Percentiles rank a stretch among this genome's conserved stretches.
phyloP scores from a whole-genome alignment of 2,329 filamentous ascomycete species.

The Meredithiella fracta region DNA sequence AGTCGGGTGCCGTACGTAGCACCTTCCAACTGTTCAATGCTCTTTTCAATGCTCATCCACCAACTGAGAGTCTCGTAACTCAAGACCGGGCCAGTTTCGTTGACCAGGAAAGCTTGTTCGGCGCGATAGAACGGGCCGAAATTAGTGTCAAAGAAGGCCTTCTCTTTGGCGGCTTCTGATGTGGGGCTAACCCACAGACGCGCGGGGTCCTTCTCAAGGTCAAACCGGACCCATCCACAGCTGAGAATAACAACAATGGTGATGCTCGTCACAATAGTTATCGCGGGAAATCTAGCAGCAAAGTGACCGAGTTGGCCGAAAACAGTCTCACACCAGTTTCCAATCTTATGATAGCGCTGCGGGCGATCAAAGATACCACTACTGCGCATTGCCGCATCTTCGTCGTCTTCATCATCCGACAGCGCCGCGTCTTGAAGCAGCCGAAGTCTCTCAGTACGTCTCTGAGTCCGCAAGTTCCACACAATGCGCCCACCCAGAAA shows the following conservation, averaged over 20 bases:
- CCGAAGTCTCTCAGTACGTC: conserved; percentile 67
- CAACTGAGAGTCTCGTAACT: conserved; percentile 77
- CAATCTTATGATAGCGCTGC: conserved; percentile 64
- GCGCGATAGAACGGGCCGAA: conserved; percentile 94
- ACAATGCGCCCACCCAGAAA: conserved; percentile 58
- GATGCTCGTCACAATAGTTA: conserved; percentile 67
- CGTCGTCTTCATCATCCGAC: conserved; percentile 86
- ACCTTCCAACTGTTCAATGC: conserved; percentile 57
- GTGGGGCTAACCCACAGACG: conserved; percentile 92
- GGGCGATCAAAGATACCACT: conserved; percentile 64
- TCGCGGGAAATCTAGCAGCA: conserved; percentile 67
- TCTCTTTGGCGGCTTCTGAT: conserved; percentile 79
- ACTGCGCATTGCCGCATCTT: conserved; percentile 43
- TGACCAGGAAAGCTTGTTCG: conserved; percentile 86
- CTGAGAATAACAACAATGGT: conserved; percentile 63
- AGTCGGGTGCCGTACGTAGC: conserved; percentile 50
- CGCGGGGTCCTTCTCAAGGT: conserved; percentile 81
- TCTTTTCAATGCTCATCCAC: conserved; percentile 85
- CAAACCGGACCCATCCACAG: conserved; percentile 72
- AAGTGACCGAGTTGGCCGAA: conserved; percentile 68
- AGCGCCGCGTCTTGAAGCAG: conserved; percentile 69
- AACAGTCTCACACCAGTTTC: conserved; percentile 61
- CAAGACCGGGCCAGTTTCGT: conserved; percentile 73
- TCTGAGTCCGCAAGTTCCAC: conserved; percentile 55
- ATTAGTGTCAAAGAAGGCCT: conserved; percentile 78